phyloP scores from a whole-genome alignment of 148 eudicot genomes.

The Selenicereus undatus region DNA sequence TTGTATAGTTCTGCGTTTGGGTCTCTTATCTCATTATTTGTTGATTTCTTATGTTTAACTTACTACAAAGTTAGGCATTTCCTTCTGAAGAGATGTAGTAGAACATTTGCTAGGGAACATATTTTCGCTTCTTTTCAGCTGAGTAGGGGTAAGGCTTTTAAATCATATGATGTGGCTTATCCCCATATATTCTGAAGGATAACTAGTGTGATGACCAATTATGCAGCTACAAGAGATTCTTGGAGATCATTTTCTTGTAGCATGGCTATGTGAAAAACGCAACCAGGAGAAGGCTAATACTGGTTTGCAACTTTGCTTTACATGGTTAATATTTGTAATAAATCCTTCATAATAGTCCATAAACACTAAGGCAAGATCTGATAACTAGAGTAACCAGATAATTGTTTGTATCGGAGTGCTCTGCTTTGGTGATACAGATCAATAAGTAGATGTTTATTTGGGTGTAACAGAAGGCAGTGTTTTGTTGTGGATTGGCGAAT shows the following conservation, averaged over 20 bases:
- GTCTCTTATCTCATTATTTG: neutral
- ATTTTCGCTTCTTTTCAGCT: neutral
- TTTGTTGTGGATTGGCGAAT: neutral
- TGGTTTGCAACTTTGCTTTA: neutral
- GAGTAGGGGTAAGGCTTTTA: neutral
- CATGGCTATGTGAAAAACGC: neutral
- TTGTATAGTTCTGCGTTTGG: neutral
- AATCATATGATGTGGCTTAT: neutral
- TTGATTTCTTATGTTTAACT: neutral
- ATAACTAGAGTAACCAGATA: neutral
- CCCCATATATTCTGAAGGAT: neutral
- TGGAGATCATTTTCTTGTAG: neutral
- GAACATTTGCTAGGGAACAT: neutral
- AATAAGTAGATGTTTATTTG: neutral
- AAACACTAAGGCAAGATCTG: neutral
- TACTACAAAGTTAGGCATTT: neutral
- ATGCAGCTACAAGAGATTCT: neutral
- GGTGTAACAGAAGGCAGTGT: neutral
- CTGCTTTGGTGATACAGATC: neutral
- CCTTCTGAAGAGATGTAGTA: neutral
- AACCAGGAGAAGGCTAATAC: neutral
- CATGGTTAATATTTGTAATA: neutral
- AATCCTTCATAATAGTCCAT: neutral
- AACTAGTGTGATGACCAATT: neutral
- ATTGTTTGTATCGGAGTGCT: neutral